Evolutionary conservation across 2,329 filamentous ascomycete genomes (phyloP).

Genomic region (Macrophomina tecta): DNA sequence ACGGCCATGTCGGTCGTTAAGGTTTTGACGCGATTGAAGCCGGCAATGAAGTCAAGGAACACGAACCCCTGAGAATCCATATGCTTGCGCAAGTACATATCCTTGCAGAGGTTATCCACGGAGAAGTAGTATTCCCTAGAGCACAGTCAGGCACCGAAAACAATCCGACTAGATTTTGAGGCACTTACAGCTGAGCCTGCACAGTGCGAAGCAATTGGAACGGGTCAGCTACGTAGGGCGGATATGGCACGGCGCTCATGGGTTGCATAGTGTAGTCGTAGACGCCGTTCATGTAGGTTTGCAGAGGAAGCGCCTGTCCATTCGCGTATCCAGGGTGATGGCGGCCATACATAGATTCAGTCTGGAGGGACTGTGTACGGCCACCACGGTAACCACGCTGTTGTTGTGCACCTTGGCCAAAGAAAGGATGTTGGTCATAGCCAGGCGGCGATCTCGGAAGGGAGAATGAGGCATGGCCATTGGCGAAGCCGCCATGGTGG

Average conservation of each 20-base stretch:
- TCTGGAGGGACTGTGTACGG: conserved; percentile 68
- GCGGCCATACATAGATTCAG: conserved; percentile 58
- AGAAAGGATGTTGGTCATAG: conserved; percentile 42
- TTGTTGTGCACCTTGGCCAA: conserved; percentile 35
- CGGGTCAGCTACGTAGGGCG: conserved; percentile 64
- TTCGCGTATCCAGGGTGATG: conserved; percentile 39
- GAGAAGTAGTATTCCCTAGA: conserved; percentile 94
- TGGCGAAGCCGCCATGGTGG: conserved; percentile 37
- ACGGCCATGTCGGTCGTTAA: conserved; percentile 75
- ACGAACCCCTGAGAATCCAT: conserved; percentile 98
- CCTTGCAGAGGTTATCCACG: conserved; percentile 92
- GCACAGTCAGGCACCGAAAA: conserved; percentile 35
- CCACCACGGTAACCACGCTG: conserved; percentile 57
- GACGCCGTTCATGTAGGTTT: conserved; percentile 59
- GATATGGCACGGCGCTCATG: conserved; percentile 65
- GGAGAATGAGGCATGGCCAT: conserved; percentile 42
- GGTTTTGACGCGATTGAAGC: conserved; percentile 83
- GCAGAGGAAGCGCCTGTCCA: conserved; percentile 49
- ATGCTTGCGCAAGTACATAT: conserved; percentile 82
- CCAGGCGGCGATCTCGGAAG: conserved; percentile 46
- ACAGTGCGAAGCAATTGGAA: conserved; percentile 63
- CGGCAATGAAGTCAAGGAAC: conserved; percentile 75
- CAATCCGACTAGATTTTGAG: neutral
- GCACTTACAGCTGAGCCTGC: conserved; percentile 63
- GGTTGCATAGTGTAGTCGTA: conserved; percentile 63